Percentiles rank a stretch among this genome's conserved stretches.
Conservation (phyloP, 2,329 filamentous ascomycete genomes). For the Eurotiales sp. region DNA sequence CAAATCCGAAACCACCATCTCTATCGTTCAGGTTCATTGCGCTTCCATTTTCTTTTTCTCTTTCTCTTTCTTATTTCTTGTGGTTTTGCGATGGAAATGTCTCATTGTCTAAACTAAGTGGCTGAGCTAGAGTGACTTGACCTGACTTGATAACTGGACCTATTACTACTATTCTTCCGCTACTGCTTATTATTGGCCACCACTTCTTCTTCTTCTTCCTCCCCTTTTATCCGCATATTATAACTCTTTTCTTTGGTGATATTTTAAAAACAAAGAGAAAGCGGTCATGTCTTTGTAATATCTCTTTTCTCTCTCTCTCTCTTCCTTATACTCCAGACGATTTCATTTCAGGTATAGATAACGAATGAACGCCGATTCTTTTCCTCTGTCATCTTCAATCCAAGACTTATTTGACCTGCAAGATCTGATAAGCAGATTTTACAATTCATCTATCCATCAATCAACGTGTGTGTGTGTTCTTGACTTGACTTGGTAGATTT, state of each 20-base stretch:
- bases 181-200: slow-evolving; percentile 3
- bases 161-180: slow-evolving; percentile 9
- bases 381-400: neutral
- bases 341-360: slow-evolving; percentile 4
- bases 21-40: slow-evolving; percentile 11
- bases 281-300: slow-evolving; percentile 1
- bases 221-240: neutral
- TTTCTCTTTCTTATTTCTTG: slow-evolving; percentile 23
- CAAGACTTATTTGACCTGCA: too few species aligned
- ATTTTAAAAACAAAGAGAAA: neutral
- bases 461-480: too few species aligned
- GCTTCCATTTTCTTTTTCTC: slow-evolving; percentile 14
- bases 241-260: neutral
- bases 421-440: too few species aligned
- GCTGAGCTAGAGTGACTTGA: slow-evolving; percentile 7
- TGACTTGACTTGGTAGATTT: neutral
- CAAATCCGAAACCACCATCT: slow-evolving; percentile 19
- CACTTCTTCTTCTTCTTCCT: neutral
- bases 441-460: too few species aligned
- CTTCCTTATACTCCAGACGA: neutral
- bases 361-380: slow-evolving; percentile 1
- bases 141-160: slow-evolving; percentile 1
- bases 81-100: neutral
- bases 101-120: slow-evolving; percentile 9
- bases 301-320: slow-evolving; percentile 14